Percentiles rank a stretch among this genome's conserved stretches.
Evolutionary conservation across 106 monocot species (phyloP).

Genomic region (Agapanthus africanus): DNA sequence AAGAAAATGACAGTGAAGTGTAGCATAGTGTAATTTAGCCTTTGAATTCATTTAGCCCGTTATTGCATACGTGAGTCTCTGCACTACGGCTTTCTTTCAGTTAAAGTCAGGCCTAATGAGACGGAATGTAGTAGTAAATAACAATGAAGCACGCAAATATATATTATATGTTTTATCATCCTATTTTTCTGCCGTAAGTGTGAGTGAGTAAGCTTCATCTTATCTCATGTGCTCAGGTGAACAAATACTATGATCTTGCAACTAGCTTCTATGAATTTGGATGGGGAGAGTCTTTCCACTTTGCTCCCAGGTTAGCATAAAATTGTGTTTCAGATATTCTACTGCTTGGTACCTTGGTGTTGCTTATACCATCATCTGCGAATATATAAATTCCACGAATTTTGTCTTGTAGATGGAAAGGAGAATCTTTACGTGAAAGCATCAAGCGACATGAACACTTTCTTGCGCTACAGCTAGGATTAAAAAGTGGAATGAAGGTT

Average conservation of each 20-base stretch:
- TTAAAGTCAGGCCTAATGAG: neutral
- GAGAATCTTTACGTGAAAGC: conserved; percentile 92
- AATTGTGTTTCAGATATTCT: neutral
- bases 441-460: conserved; percentile 97
- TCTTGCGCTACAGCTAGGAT: conserved; percentile 86
- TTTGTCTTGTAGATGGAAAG: conserved; percentile 84
- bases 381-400: no score
- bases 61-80: no score
- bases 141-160: no score
- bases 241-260: conserved; percentile 76
- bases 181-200: neutral
- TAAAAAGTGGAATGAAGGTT: conserved; percentile 97
- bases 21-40: no score
- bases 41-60: no score
- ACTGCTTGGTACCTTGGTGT: neutral
- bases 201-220: neutral
- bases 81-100: neutral
- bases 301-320: conserved; percentile 48
- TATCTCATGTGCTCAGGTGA: conserved; percentile 35
- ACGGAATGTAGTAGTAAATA: neutral
- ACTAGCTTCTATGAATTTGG: conserved; percentile 83
- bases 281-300: conserved; percentile 83
- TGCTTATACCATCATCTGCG: no score
- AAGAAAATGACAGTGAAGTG: no score
- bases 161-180: neutral